Evolutionary conservation across 2,329 filamentous ascomycete species (phyloP), one percentile per base, ranked within the genome.

Genomic region (Ceratocystis cacaofunesta): DNA sequence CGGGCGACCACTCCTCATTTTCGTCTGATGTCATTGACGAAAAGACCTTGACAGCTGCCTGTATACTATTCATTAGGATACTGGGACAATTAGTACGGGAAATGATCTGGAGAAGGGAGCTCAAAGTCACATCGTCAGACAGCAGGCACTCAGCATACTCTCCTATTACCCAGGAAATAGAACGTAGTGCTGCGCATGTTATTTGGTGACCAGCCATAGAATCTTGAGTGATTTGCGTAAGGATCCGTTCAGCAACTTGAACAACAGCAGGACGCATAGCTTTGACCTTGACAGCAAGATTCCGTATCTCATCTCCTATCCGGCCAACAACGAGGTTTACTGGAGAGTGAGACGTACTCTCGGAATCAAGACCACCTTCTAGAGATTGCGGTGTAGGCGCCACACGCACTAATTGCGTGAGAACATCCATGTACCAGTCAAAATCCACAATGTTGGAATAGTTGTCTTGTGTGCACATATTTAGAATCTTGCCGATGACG

Each of bases 361-460:
- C 19, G 8, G 50, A 22, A 25, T 30, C 55, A 12, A 62, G 15
- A 19, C n/a, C 41, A 4, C 72, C 72, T 5, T 78, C 77, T 6
- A 71, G 70, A 6, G 72, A 71, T 48, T 77, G 76, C 60, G 80
- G 76, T n/a, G 77, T 70, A 0, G 78, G 88, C 22, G 86, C 79
- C 76, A 89, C 80, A 72, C 87, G 85, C 50, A 96, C 85, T 15
- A 99, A 81, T 72, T 96, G 90, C 4, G 90, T 87, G 36, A 99
- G 78, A 32, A 96, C 84, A 69, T 94, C 89, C 69, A 97, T 88
- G 74, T 97, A 97, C 94, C 94, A 99, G 70, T 96, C 92, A 73
- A 99, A 99, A 73, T 99, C 92, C 63, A 82, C 78, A 61, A 99
- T 80, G 71, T 91, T 90, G 48, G 83, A 82, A 73, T 97, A 99